These are phyloP conservation scores for Hansenula sp. DNA, from an alignment of 1,139 yeast species.

Conservation along the genomic window DNA sequence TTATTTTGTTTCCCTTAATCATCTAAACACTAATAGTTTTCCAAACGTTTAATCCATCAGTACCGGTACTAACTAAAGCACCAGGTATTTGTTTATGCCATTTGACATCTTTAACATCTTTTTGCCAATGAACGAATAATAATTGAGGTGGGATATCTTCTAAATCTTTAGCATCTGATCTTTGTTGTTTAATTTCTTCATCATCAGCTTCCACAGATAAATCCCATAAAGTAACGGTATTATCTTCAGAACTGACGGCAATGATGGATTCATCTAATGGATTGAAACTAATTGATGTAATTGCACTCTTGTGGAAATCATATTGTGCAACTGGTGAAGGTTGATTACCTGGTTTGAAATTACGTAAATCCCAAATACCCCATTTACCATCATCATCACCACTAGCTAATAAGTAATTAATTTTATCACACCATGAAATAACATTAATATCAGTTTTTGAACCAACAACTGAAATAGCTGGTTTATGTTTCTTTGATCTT, in stretches of 20 bases:
- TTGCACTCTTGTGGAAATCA: constrained; percentile 90
- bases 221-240: constrained; percentile 96
- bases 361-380: constrained; percentile 98
- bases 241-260: constrained; percentile 95
- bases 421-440: constrained; percentile 90
- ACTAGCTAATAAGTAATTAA: constrained; percentile 81
- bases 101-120: constrained; percentile 93
- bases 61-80: constrained; percentile 88
- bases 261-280: constrained; percentile 94
- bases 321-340: constrained; percentile 88
- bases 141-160: constrained; percentile 94
- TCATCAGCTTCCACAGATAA: constrained; percentile 96
- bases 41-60: constrained; percentile 94
- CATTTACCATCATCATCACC: constrained; percentile 98
- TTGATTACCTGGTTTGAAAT: constrained; percentile 53
- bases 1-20: too few relatives aligned
- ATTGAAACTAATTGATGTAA: constrained; percentile 90
- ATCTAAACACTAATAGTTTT: constrained; percentile 79
- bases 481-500: constrained; percentile 85
- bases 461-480: constrained; percentile 83
- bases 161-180: constrained; percentile 64
- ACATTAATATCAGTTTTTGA: constrained; percentile 89
- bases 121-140: constrained; percentile 97
- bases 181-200: constrained; percentile 82
- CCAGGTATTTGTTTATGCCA: constrained; percentile 99